Percentiles rank a stretch among this genome's conserved stretches.
These are phyloP conservation scores for Brachypodium distachyon DNA, from an alignment of 202 grass and related monocot species.

Conservation along the genomic window DNA sequence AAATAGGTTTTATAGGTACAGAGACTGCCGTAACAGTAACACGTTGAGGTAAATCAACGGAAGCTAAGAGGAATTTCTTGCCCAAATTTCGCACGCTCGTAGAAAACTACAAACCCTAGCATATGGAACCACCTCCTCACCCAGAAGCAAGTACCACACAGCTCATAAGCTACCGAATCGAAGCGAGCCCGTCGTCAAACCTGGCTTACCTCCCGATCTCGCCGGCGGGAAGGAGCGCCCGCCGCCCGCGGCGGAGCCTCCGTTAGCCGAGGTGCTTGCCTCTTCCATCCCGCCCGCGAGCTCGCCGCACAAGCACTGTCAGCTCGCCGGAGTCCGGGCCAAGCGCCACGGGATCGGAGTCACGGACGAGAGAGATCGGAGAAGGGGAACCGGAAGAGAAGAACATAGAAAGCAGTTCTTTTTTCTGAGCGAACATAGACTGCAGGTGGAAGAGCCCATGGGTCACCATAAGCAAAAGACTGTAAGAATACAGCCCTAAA, in stretches of 20 bases:
- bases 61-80: not conserved
- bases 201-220: conserved; percentile 64
- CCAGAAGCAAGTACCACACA: not conserved
- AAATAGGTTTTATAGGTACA: too few species aligned
- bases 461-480: not conserved
- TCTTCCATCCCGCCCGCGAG: conserved; percentile 35
- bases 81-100: not conserved
- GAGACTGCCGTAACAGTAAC: not conserved
- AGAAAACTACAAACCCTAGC: not conserved
- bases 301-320: not conserved
- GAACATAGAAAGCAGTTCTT: too few species aligned
- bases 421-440: not conserved
- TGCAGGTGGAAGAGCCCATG: not conserved
- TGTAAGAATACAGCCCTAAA: not conserved
- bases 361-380: not conserved
- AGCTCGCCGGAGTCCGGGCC: conserved; percentile 17
- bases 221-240: conserved; percentile 13
- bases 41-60: not conserved
- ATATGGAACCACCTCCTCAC: not conserved
- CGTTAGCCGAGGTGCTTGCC: conserved; percentile 36
- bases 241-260: not conserved
- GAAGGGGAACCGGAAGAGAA: not conserved
- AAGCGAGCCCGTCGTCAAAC: not conserved
- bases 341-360: not conserved
- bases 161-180: not conserved